Conservation (phyloP, 306 rosid genomes). For the Castanopsis chinensis region DNA sequence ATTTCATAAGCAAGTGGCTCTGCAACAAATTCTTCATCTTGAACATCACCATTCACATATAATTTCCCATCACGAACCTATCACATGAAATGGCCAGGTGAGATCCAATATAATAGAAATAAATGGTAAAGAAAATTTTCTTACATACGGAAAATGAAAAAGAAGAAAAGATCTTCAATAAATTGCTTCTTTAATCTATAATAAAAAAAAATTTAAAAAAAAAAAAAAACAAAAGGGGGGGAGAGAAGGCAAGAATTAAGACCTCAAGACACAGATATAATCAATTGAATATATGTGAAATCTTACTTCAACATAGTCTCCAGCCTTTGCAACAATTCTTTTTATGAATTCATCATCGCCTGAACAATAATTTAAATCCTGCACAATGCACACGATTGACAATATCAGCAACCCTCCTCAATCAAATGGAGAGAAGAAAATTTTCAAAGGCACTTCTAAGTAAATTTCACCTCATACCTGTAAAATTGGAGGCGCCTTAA, state of each 20-base stretch:
- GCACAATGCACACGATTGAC: conserved; percentile 18
- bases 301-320: conserved; percentile 80
- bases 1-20: conserved; percentile 86
- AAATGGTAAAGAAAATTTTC: background rate
- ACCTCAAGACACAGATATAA: background rate
- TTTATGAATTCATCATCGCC: conserved; percentile 80
- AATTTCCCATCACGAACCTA: conserved; percentile 82
- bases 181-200: background rate
- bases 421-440: background rate
- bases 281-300: background rate
- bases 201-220: background rate
- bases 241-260: background rate
- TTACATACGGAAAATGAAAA: background rate
- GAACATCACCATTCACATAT: conserved; percentile 67
- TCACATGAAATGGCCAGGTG: conserved; percentile 1
- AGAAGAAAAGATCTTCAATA: background rate
- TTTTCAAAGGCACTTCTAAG: background rate
- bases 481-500: conserved; percentile 77
- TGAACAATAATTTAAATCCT: conserved; percentile 65
- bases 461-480: conserved; percentile 43
- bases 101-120: conserved; percentile 12
- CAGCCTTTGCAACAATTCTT: conserved; percentile 92
- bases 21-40: conserved; percentile 61
- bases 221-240: no score
- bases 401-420: conserved; percentile 2